These are phyloP conservation scores for Macrolepiota albuminosa DNA, from an alignment of 768 basidiomycete species.

Conservation along the genomic window DNA sequence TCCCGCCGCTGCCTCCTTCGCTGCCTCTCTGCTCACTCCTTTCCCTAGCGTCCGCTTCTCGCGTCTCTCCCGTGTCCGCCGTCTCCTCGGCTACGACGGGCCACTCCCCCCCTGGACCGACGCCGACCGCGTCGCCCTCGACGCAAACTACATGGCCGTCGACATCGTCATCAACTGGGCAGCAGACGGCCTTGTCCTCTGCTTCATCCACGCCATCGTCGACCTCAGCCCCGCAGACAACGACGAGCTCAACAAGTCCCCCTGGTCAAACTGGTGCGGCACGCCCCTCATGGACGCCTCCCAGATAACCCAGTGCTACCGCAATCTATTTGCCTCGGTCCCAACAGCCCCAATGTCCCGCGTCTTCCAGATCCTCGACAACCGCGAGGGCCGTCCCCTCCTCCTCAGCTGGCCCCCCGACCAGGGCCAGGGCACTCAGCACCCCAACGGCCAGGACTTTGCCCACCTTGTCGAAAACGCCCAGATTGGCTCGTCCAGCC, in stretches of 20 bases:
- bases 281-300: conserved; percentile 58
- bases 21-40: conserved; percentile 18
- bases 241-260: conserved; percentile 65
- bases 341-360: conserved; percentile 51
- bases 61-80: conserved; percentile 69
- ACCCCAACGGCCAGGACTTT: conserved; percentile 41
- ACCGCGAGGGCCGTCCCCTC: conserved; percentile 50
- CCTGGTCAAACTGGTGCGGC: conserved; percentile 89
- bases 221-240: conserved; percentile 71
- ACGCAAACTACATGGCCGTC: conserved; percentile 77
- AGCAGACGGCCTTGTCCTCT: conserved; percentile 80
- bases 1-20: conserved; percentile 2
- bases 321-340: conserved; percentile 50
- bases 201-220: conserved; percentile 81
- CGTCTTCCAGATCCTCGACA: conserved; percentile 77
- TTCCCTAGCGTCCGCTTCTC: conserved; percentile 63
- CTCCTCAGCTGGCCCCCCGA: conserved; percentile 80
- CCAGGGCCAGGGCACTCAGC: conserved; percentile 29
- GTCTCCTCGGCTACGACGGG: conserved; percentile 63
- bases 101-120: conserved; percentile 52
- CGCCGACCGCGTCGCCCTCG: conserved; percentile 63
- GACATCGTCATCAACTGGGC: conserved; percentile 91
- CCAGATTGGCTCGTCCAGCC: conserved; percentile 47
- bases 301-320: conserved; percentile 56
- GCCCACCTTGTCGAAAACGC: conserved; percentile 65